These are phyloP conservation scores for Tillandsia leiboldiana DNA, from an alignment of 176 grass and related monocot genomes.

Conservation along the genomic window DNA sequence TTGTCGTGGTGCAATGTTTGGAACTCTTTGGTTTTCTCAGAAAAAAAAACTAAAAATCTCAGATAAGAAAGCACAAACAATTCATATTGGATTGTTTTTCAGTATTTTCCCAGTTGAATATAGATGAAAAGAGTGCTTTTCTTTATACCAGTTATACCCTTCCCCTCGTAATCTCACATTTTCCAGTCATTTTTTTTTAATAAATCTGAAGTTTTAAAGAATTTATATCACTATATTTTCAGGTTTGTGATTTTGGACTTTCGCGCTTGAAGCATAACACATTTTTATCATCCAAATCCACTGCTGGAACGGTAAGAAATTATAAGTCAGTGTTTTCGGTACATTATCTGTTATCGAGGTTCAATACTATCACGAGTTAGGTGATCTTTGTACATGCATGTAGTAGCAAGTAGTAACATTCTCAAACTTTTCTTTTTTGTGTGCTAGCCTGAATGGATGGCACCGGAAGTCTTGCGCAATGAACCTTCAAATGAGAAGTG, in stretches of 20 bases:
- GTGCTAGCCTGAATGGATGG: constrained; percentile 97
- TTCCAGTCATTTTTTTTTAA: constrained; percentile 13
- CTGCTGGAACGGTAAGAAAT: constrained; percentile 89
- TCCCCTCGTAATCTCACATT: not conserved
- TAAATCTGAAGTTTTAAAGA: not conserved
- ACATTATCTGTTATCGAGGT: not conserved
- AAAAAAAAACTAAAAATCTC: no score
- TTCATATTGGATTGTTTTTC: not conserved
- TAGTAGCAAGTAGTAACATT: not conserved
- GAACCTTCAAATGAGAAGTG: constrained; percentile 99
- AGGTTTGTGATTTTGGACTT: constrained; percentile 99
- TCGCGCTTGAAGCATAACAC: constrained; percentile 96
- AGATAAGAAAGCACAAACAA: no score
- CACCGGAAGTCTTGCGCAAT: constrained; percentile 93
- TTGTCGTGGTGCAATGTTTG: no score
- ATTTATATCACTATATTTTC: not conserved
- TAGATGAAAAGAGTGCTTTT: not conserved
- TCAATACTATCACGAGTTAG: not conserved
- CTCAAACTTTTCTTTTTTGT: not conserved
- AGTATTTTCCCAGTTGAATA: not conserved
- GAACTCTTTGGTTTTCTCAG: no score
- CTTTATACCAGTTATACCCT: not conserved
- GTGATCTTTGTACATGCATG: not conserved
- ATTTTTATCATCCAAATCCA: constrained; percentile 98
- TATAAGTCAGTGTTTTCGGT: not conserved